Percentiles rank a stretch among this genome's conserved stretches.
Conservation (phyloP, 2,329 filamentous ascomycete genomes). For the Clarireedia monteithiana region DNA sequence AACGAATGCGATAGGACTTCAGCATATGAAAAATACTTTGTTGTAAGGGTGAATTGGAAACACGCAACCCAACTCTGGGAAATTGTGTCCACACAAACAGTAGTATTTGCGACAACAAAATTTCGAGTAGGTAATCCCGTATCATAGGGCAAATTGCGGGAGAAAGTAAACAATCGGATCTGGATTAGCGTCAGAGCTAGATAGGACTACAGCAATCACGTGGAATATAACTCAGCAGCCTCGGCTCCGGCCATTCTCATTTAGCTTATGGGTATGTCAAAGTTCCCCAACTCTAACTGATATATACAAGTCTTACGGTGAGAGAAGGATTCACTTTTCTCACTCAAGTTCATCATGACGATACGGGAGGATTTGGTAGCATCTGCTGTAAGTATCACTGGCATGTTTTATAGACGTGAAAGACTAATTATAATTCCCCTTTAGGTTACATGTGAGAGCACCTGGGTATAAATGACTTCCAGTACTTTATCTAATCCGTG, state of each 20-base stretch:
- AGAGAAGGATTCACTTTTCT: not conserved
- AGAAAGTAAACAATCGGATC: conserved; percentile 10
- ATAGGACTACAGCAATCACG: not conserved
- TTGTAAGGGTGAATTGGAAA: not conserved
- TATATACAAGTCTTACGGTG: conserved; percentile 1
- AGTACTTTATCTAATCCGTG: conserved; percentile 13
- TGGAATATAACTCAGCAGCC: conserved; percentile 2
- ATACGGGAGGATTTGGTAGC: conserved; percentile 89
- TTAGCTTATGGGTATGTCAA: not conserved
- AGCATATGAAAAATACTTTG: not conserved
- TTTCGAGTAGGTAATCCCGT: not conserved
- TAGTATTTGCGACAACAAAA: conserved; percentile 5
- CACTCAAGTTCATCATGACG: conserved; percentile 47
- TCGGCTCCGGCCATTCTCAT: conserved; percentile 17
- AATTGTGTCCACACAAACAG: not conserved
- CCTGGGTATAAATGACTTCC: not conserved
- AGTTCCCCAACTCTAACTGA: conserved; percentile 4
- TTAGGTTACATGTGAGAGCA: conserved; percentile 30
- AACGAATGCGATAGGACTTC: not conserved
- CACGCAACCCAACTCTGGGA: not conserved
- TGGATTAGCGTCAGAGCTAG: not conserved
- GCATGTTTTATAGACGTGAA: not conserved
- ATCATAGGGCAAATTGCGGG: conserved; percentile 1
- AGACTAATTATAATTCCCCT: conserved; percentile 19
- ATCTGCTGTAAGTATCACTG: conserved; percentile 60